Base-by-base conservation (phyloP, 106 monocot genomes). In the Apostasia shenzhenica region DNA sequence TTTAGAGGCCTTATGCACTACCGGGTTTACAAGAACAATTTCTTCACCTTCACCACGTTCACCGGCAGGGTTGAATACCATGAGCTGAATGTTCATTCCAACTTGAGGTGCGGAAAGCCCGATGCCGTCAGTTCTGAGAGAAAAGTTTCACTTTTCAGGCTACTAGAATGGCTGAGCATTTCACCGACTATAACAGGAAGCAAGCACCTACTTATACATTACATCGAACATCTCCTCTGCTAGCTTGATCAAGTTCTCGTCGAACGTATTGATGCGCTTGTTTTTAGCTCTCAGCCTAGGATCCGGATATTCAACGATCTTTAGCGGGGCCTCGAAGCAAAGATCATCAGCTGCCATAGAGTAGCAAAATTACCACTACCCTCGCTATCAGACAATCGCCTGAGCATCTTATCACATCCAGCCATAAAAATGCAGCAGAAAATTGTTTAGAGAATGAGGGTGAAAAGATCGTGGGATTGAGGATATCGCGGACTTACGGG, bases 101-200 rank as follows among this genome's bases (percentile, higher is more conserved):
- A 97, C 92, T 79, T 97, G 97, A 3, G 97, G 97, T 67, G 97
- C 97, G 46, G 92, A 92, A 46, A 97, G 86, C 41, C 97, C 97
- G 59, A 97, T 87, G n/a, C 97, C 97, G 81, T 97, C 92, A 58
- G 97, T 97, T 74, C 97, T 97, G 80, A 56, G 26, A 50, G 38
- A 67, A 45, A 69, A 37, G 8, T 49, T 65, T 7, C 43, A 45
- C 10, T 12, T 45, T 48, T 65, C 65, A 48, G 45, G 38, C 65
- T 48, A 65, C 1, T 63, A 14, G 14, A 63, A 1, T 46, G 63
- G 4, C 6, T 5, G 8, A 48, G 2, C 37, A 49, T 1, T 47
- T 48, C 2, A 49, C 37, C 14, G 7, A 14, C 3, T 43, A 45
- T 53, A 44, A 10, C 67, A 48, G 13, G 71, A 39, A 52, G 9